These are phyloP conservation scores for Trametes maxima DNA, from an alignment of 768 basidiomycete species.

Conservation along the genomic window DNA sequence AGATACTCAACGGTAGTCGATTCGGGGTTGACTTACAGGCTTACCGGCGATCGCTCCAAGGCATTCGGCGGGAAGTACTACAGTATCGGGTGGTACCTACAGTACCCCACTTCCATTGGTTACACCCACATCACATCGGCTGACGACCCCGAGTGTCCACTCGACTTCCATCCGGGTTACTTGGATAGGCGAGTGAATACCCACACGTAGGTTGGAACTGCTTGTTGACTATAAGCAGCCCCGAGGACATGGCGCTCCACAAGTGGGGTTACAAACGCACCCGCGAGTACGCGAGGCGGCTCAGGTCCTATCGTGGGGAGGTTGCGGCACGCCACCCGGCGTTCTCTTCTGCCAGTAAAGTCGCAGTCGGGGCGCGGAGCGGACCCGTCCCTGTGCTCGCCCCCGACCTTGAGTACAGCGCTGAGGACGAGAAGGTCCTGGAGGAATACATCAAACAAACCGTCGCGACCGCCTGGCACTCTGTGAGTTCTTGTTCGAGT, in stretches of 20 bases:
- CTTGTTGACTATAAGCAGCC: slow-evolving; percentile 13
- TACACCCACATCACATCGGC: slow-evolving; percentile 50
- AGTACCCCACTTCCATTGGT: slow-evolving; percentile 51
- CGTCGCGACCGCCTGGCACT: slow-evolving; percentile 38
- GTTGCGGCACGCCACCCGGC: slow-evolving; percentile 30
- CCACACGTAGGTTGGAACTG: neutral
- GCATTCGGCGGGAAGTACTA: slow-evolving; percentile 33
- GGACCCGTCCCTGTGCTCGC: slow-evolving; percentile 31
- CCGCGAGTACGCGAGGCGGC: slow-evolving; percentile 58
- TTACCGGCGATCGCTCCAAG: slow-evolving; percentile 22
- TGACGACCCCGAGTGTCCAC: slow-evolving; percentile 42
- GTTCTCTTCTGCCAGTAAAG: slow-evolving; percentile 34
- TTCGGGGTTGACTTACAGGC: slow-evolving; percentile 24
- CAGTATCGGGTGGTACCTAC: slow-evolving; percentile 32
- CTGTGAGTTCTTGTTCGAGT: slow-evolving; percentile 24
- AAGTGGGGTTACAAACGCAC: slow-evolving; percentile 57
- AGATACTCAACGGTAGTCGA: neutral
- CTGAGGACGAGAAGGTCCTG: slow-evolving; percentile 39
- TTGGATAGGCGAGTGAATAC: slow-evolving; percentile 42
- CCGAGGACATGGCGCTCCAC: slow-evolving; percentile 42
- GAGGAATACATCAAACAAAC: slow-evolving; percentile 31
- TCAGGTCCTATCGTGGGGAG: slow-evolving; percentile 44
- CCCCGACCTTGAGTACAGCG: slow-evolving; percentile 36
- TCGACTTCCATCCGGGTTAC: slow-evolving; percentile 49
- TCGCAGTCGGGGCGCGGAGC: slow-evolving; percentile 16